Evolutionary conservation across 2,329 filamentous ascomycete genomes (phyloP).

Genomic region (Colletotrichum shisoi): DNA sequence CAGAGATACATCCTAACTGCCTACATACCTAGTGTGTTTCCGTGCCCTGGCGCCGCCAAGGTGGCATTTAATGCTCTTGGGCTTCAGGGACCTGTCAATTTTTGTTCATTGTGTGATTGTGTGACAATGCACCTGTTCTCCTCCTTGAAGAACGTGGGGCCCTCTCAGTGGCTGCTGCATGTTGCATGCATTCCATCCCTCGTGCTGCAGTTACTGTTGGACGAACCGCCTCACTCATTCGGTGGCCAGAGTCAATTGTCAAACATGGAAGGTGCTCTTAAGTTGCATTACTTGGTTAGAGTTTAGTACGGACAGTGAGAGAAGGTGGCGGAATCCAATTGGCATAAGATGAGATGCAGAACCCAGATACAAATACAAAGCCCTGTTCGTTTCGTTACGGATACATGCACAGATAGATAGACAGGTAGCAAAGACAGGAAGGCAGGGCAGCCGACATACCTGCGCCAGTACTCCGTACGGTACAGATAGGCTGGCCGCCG

Average conservation of each 20-base stretch:
- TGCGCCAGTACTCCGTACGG: too few species aligned
- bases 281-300: background rate
- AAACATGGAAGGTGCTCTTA: background rate
- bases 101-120: constrained; percentile 1
- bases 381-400: background rate
- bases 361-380: background rate
- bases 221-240: background rate
- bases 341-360: background rate
- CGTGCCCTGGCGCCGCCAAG: background rate
- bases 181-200: background rate
- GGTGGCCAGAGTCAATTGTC: background rate
- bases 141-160: constrained; percentile 25
- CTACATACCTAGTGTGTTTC: background rate
- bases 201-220: background rate
- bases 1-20: background rate
- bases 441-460: background rate
- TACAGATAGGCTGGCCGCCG: too few species aligned
- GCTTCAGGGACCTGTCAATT: constrained; percentile 20
- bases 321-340: background rate
- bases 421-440: background rate
- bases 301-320: background rate
- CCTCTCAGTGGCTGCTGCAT: constrained; percentile 29
- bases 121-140: background rate
- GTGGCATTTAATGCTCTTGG: constrained; percentile 5
- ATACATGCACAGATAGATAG: background rate